phyloP scores from a whole-genome alignment of 805 yeast genomes.

The Sungouiozyma intestinalis region DNA sequence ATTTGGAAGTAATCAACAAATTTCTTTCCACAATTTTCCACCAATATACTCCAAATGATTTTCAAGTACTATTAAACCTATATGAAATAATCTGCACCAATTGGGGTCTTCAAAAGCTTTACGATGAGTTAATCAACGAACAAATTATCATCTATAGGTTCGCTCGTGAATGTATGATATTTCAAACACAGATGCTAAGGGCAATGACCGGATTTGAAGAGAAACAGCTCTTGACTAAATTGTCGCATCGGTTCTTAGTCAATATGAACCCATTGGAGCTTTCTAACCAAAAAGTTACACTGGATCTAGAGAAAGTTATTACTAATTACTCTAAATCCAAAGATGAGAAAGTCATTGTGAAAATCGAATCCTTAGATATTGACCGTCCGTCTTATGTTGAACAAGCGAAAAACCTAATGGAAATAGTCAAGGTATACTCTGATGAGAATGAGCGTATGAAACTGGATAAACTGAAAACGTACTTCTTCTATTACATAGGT shows the following conservation, averaged over 20 bases:
- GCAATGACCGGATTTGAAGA: neutral
- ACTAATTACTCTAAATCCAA: neutral
- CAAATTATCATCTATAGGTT: neutral
- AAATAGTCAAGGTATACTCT: neutral
- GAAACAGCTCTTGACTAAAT: neutral
- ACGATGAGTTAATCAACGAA: neutral
- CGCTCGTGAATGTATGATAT: neutral
- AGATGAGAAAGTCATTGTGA: neutral
- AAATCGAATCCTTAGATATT: neutral
- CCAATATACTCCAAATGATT: slow-evolving; percentile 15
- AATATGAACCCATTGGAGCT: neutral
- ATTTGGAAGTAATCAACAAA: slow-evolving; percentile 11
- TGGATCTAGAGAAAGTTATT: neutral
- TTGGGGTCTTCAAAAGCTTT: neutral
- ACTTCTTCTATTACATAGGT: neutral
- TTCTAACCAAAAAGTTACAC: neutral
- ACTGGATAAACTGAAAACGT: neutral
- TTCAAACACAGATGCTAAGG: neutral
- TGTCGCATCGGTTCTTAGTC: neutral
- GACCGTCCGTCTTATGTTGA: neutral
- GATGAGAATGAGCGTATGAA: neutral
- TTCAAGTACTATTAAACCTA: slow-evolving; percentile 10
- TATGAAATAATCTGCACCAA: slow-evolving; percentile 7
- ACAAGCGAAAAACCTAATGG: neutral
- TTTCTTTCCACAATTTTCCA: slow-evolving; percentile 7